Base-by-base conservation (phyloP, 345 rosid genomes). In the Melaleuca quinquenervia region DNA sequence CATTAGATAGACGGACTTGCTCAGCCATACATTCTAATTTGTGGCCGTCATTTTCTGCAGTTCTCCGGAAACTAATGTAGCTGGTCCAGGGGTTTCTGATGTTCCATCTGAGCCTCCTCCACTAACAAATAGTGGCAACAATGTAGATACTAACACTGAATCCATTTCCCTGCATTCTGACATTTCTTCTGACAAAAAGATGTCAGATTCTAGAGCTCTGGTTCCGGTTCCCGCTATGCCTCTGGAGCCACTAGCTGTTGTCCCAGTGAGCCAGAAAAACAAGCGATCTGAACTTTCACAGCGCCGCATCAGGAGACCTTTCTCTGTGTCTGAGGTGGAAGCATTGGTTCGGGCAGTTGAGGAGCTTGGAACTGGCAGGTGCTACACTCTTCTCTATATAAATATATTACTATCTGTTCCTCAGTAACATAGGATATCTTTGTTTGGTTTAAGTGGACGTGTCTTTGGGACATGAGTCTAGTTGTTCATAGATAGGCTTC, bases 291-390 rank as follows among this genome's bases (percentile, higher is more conserved):
- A 96, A 84, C 86, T 92, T 89, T 94, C 93, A 84, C 98, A 94
- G 89, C 99, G 99, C 82, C 93, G 99, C 89, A 94, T 95, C 82
- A 90, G 99, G 93, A 94, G 99, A 88, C 99, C 99, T 45, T 98
- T 98, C 91, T 95, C 98, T 86, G 99, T 98, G 48, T 60, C 92
- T 44, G 99, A 98, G 93, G 99, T 98, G 85, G 99, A 96, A 92
- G 97, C 99, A 84, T 88, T 98, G 75, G 98, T 98, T 80, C 92
- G 89, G 4, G 97, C 99, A 26, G 99, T 98, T 85, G 99, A 98
- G 90, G 92, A 94, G 88, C 91, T 96, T 44, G 98, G 99, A 84
- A 96, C 98, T 27, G 99, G 99, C 90, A 98, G 99, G 99, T 97
- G 80, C 7, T 3, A 18, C 1, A 3, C 13, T 8, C 76, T 70